phyloP scores from a whole-genome alignment of 2,329 filamentous ascomycete species.

The Colletotrichum lini region DNA sequence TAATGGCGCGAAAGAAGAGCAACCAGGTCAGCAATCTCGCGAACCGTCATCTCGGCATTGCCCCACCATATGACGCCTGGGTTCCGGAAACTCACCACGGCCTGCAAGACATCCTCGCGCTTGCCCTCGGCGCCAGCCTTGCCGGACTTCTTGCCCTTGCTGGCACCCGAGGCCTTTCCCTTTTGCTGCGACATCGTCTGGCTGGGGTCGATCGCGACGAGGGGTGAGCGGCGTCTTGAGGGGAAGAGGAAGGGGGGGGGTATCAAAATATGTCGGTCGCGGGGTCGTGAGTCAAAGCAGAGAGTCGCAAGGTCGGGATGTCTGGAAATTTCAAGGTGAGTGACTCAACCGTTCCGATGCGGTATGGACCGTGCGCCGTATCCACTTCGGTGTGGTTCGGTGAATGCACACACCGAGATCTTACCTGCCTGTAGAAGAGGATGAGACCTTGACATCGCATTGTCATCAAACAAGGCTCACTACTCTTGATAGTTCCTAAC shows the following conservation, averaged over 20 bases:
- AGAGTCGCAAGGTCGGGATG: slow-evolving; percentile 12
- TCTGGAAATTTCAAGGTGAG: slow-evolving; percentile 42
- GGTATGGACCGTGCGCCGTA: slow-evolving; percentile 32
- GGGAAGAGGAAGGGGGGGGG: slow-evolving; percentile 10
- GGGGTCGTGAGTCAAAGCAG: slow-evolving; percentile 33
- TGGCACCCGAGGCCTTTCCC: slow-evolving; percentile 54
- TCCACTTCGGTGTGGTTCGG: slow-evolving; percentile 26
- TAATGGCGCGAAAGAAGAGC: slow-evolving; percentile 21
- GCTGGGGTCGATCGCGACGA: slow-evolving; percentile 29
- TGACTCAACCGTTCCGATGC: slow-evolving; percentile 36
- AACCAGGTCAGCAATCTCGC: slow-evolving; percentile 26
- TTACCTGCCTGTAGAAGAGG: too few relatives aligned
- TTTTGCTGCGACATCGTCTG: slow-evolving; percentile 61
- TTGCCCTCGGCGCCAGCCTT: slow-evolving; percentile 68
- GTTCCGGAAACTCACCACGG: slow-evolving; percentile 60
- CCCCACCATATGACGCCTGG: slow-evolving; percentile 46
- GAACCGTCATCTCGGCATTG: slow-evolving; percentile 37
- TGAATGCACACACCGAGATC: slow-evolving; percentile 15
- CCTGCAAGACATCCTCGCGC: slow-evolving; percentile 71
- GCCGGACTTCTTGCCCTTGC: slow-evolving; percentile 68
- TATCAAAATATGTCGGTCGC: slow-evolving; percentile 19
- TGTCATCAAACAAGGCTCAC: too few relatives aligned
- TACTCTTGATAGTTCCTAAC: too few relatives aligned
- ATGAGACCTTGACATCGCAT: too few relatives aligned
- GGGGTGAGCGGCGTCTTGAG: slow-evolving; percentile 24